Conservation (phyloP, 305 asterid species). For the Solanum hybrid region DNA sequence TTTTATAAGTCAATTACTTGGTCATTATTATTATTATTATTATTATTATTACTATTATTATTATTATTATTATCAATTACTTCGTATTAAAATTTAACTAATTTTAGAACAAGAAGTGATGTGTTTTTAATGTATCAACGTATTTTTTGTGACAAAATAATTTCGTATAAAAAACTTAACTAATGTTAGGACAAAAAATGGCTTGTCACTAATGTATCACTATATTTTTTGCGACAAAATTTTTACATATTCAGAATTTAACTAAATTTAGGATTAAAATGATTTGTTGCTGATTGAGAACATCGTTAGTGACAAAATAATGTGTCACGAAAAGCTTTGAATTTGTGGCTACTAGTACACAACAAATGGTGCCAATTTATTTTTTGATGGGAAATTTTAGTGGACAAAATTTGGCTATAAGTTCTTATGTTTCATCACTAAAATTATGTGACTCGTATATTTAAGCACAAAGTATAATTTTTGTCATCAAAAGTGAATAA, state of each 20-base stretch:
- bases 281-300: background rate
- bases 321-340: background rate
- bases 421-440: background rate
- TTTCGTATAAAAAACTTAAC: background rate
- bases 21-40: too few species aligned
- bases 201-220: background rate
- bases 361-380: background rate
- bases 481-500: background rate
- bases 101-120: background rate
- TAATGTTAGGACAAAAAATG: background rate
- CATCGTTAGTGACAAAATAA: background rate
- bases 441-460: background rate
- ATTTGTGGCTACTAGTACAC: background rate
- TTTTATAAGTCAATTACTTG: too few species aligned
- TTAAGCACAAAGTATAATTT: too few species aligned
- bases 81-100: background rate
- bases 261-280: background rate
- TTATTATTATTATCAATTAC: background rate
- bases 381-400: background rate
- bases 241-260: background rate
- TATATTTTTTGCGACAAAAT: background rate
- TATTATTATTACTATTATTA: too few species aligned
- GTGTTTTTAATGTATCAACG: background rate
- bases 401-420: background rate
- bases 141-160: too few species aligned